Evolutionary conservation across 176 grass and related monocot species (phyloP), one percentile per base, ranked within the genome.

Genomic region (Carex pumila): DNA sequence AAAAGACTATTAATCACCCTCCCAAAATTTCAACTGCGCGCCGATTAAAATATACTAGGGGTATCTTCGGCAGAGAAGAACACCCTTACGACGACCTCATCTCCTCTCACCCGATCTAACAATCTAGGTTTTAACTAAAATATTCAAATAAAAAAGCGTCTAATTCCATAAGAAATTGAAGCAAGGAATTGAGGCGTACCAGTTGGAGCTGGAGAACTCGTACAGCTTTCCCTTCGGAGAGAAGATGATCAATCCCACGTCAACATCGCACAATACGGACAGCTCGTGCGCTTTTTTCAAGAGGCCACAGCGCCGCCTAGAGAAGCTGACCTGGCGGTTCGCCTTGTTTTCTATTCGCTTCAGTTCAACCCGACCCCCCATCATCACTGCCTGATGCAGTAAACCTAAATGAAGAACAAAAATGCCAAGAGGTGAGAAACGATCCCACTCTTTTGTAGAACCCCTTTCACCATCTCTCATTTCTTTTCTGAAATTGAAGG

Each of bases 271-370:
- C 2, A 74, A 50, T n/a, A 74, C 52, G 3, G 82, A 37, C 19
- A 85, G 83, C 70, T 85, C 70, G 31, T 77, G 70, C 34, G 83
- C 83, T 54, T 85, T 85, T 69, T 85, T 85, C 70, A 85, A 29
- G 7, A 85, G 22, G 4, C 70, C 56, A 10, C 3, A 6, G 12
- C 70, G 34, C 55, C 83, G 69, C 83, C 77, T 85, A 13, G 55
- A 85, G 83, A 85, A 85, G n/a, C 83, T 63, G 37, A 65, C 69
- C 57, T 75, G 83, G 34, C 69, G 53, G 70, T 37, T 65, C 5
- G 70, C 12, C 53, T 85, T 85, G 83, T 85, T 21, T 58, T 84
- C 83, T n/a, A 84, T 84, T 52, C 83, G 67, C 83, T 71, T 55
- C 65, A 84, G 83, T 41, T 72, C 49, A 19, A 75, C 68, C 67